Percentiles rank a stretch among this genome's conserved stretches.
Conservation (phyloP, 352 stramenopile genomes). For the Globisporangium rhizosaccharum region DNA sequence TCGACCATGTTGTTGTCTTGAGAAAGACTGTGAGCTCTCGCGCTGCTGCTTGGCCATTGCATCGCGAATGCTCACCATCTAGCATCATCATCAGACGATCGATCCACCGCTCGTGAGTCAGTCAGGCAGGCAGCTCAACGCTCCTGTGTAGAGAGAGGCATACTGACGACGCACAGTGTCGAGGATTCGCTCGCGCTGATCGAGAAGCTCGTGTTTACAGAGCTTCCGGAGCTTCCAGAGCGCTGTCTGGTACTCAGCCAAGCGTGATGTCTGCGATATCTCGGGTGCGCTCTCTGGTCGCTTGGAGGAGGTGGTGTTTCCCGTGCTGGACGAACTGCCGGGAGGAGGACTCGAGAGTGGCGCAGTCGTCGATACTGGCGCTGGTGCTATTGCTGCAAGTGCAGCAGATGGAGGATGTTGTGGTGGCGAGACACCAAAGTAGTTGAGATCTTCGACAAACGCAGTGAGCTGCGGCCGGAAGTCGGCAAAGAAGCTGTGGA, state of each 20-base stretch:
- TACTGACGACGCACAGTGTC: constrained; percentile 12
- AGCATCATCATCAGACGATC: too few species aligned
- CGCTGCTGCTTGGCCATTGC: too few species aligned
- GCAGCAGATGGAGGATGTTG: constrained; percentile 1
- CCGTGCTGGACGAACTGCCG: neutral
- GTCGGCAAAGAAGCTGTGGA: constrained; percentile 67
- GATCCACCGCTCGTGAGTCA: neutral
- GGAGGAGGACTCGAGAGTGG: neutral
- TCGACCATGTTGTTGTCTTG: too few species aligned
- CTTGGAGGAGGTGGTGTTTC: neutral
- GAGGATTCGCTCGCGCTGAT: constrained; percentile 39
- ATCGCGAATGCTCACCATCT: too few species aligned
- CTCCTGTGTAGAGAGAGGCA: neutral
- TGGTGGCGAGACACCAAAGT: neutral
- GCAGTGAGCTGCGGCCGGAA: constrained; percentile 57
- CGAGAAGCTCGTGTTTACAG: constrained; percentile 47
- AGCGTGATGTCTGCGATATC: constrained; percentile 6
- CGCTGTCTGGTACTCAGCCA: constrained; percentile 28
- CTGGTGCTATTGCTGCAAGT: neutral
- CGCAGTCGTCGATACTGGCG: neutral
- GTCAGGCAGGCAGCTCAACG: too few species aligned
- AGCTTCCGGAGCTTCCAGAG: constrained; percentile 61
- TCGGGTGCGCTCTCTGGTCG: neutral
- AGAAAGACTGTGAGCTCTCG: too few species aligned
- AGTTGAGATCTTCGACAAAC: constrained; percentile 30